Evolutionary conservation across 169 alveolate species (phyloP), one percentile per base, ranked within the genome.

Genomic region (Plasmodium knowlesi): DNA sequence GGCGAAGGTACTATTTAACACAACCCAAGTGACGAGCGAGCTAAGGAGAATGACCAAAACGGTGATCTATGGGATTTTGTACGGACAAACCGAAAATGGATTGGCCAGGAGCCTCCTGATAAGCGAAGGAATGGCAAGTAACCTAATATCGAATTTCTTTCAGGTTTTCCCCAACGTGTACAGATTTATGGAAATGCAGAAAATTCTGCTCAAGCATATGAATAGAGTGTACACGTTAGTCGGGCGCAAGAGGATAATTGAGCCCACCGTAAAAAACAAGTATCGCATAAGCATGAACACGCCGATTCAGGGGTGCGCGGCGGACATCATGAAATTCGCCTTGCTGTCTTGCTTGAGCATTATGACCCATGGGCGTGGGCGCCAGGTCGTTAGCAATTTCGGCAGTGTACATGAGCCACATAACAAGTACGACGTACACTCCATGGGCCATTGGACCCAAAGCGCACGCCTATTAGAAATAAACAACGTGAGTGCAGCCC

Each of bases 251-350:
- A 82, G 97, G 85, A 19, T 76, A 30, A 73, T 94, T 32, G 57
- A 16, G 6, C 92, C 86, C 41, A 82, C 81, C 16, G 61, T 84
- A 16, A 92, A 86, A 83, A 92, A 92, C 89, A 84, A 92, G 54
- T 93, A 89, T 71, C 72, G 97, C 25, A 89, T 90, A 22, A 95
- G 96, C 43, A 95, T 95, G 97, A 95, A 95, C 61, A 94, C 97
- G 39, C 97, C 97, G 37, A 93, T 95, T 46, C 97, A 95, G 86
- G 97, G 97, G 14, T 94, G 94, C 54, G 96, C 97, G 25, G 97
- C 97, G 28, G 97, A 95, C 80, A 85, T 95, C 32, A 94, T 95
- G 96, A 95, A 95, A 78, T 95, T 74, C 84, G 96, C 95, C 28
- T 80, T 93, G 10, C 57, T 82, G 30, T 90, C 95, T 5, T 90